Base-by-base conservation (phyloP, 306 rosid species). In the Quercus parvula region DNA sequence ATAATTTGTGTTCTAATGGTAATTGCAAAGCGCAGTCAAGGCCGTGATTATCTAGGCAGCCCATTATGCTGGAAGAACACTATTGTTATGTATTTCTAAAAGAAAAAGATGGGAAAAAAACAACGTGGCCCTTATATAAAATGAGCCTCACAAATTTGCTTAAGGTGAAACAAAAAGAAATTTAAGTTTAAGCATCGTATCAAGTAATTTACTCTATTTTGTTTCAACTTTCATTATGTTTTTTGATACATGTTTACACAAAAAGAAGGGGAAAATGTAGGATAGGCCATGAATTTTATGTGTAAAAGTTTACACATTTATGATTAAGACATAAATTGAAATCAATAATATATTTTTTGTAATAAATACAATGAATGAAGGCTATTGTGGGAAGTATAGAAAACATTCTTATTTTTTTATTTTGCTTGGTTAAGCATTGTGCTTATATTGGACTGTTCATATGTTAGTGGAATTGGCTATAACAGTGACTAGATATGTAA, bases 401-500 rank as follows among this genome's bases (percentile, higher is more conserved):
- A 49, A 11, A 49, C 5, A 49, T 49, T 49, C 54, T 41, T 41
- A 41, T 41, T 8, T 41, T 41, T 8, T 41, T 41, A 41, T 64
- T 28, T 64, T 64, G 20, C 22, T 28, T 64, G 24, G 70, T 64
- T 64, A 17, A 64, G 46, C 46, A 30, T 28, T 13, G 46, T 64
- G 70, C 70, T 64, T 64, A 19, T 14, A 20, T 64, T 31, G 22
- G 18, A 64, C 70, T 30, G 13, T 4, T 18, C 31, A 18, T 15
- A 64, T 64, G 46, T 38, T 73, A 59, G 66, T 22, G 44, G 12
- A 73, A 20, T 72, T 66, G 9, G 57, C 68, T 17, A 78, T 38
- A 49, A 63, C 77, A 74, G 77, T 70, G 86, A 68, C 72, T 33
- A 38, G 72, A 35, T 68, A 24, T 31, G 46, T 19, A 35, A 68